Evolutionary conservation across 345 rosid species (phyloP), one percentile per base, ranked within the genome.

Genomic region (Pseudoturritis turrita): DNA sequence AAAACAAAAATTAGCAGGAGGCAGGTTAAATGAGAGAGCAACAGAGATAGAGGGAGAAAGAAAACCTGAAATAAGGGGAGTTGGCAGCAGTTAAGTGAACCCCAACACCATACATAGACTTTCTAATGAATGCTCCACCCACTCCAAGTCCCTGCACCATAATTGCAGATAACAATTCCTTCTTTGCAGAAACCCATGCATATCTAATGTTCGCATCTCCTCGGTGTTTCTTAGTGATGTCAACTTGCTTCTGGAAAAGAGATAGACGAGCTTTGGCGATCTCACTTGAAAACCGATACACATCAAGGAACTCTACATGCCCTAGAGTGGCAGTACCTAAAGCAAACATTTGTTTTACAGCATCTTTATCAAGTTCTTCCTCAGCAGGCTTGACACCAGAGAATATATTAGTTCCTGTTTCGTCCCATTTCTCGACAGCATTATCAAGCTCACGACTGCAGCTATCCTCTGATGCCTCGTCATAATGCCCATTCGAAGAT

Each of bases 141-240:
- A 81, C 82, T 49, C 94, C 89, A 69, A 91, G 82, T 15, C 97
- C 97, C 71, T 81, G 86, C 51, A 4, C 67, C 83, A 50, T 68
- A 4, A 89, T 43, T 2, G 79, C 74, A 56, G 82, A 57, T 28
- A 89, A 53, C 45, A 79, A 49, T 61, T 37, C 80, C 68, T 83
- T 85, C 15, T 91, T 77, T 5, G 83, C 54, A 79, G 89, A 83
- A 81, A 91, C 93, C 99, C 99, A 95, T 36, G 96, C 99, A 73
- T 82, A 83, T 74, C 73, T 74, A 59, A 89, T 75, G 77, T 89
- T 91, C 7, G 96, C 89, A 77, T 83, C 82, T 19, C 97, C 96
- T 18, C 97, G 96, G 50, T 59, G 77, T 50, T 77, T 78, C 62
- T 71, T 55, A 2, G 84, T 85, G 33, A 95, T 80, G 64, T 89